Evolutionary conservation across 345 rosid species (phyloP).

Genomic region (Linum usitatissimum): DNA sequence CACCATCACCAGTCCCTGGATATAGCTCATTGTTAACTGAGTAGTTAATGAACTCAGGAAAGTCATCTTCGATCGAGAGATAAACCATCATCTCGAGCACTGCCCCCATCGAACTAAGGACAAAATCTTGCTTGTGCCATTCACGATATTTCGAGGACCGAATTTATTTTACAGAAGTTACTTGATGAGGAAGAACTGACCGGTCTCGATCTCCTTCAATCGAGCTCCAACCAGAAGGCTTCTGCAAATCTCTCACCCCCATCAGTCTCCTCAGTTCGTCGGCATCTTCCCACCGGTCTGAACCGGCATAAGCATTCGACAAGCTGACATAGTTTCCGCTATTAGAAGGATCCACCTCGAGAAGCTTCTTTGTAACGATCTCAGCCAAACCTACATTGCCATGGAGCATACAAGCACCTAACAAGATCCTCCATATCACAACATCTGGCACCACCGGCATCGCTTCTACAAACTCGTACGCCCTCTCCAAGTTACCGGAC

Average conservation of each 20-base stretch:
- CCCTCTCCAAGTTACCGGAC: slow-evolving; percentile 12
- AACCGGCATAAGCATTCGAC: slow-evolving; percentile 17
- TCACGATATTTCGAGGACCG: neutral
- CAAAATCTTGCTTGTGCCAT: neutral
- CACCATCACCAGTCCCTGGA: too few relatives aligned
- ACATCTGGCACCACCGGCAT: slow-evolving; percentile 18
- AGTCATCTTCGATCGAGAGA: too few relatives aligned
- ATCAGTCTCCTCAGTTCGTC: slow-evolving; percentile 10
- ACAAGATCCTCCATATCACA: slow-evolving; percentile 17
- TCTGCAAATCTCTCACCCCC: slow-evolving; percentile 8
- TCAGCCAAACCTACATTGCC: slow-evolving; percentile 15
- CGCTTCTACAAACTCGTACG: slow-evolving; percentile 14
- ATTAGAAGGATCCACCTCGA: slow-evolving; percentile 13
- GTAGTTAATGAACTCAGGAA: too few relatives aligned
- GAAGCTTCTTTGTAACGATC: slow-evolving; percentile 17
- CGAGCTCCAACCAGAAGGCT: slow-evolving; percentile 17
- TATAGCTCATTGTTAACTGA: too few relatives aligned
- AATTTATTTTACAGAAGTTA: neutral
- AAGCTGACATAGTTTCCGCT: slow-evolving; percentile 14
- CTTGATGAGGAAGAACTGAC: slow-evolving; percentile 1
- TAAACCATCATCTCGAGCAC: too few relatives aligned
- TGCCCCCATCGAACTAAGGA: too few relatives aligned
- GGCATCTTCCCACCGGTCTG: slow-evolving; percentile 15
- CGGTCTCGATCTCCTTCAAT: slow-evolving; percentile 17
- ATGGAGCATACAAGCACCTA: slow-evolving; percentile 15